phyloP scores from a whole-genome alignment of 495 filamentous ascomycete genomes.

The Aspergillus wentii region DNA sequence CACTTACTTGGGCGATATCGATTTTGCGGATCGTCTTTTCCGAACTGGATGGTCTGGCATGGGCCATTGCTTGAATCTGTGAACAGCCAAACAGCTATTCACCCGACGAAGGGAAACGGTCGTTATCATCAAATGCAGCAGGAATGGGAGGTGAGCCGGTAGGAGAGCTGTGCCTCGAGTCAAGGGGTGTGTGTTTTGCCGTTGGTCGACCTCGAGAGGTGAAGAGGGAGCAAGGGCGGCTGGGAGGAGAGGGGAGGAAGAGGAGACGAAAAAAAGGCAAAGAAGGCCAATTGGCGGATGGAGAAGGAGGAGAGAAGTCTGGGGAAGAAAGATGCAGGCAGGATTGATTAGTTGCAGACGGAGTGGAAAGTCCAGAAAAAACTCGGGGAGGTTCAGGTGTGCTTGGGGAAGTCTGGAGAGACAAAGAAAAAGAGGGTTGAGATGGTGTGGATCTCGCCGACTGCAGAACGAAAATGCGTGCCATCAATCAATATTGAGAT shows the following conservation, averaged over 20 bases:
- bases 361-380: too few relatives aligned
- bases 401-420: too few relatives aligned
- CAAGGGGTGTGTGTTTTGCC: slow-evolving; percentile 2
- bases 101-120: slow-evolving; percentile 2
- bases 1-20: slow-evolving; percentile 73
- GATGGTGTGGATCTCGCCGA: too few relatives aligned
- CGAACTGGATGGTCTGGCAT: slow-evolving; percentile 26
- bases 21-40: slow-evolving; percentile 44
- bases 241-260: slow-evolving; percentile 26
- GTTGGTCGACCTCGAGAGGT: too few relatives aligned
- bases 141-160: too few relatives aligned
- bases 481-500: too few relatives aligned
- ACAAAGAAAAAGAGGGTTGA: too few relatives aligned
- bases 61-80: slow-evolving; percentile 25
- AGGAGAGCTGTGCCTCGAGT: slow-evolving; percentile 8
- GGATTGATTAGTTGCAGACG: too few relatives aligned
- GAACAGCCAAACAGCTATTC: slow-evolving; percentile 4
- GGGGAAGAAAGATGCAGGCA: slow-evolving; percentile 9
- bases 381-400: too few relatives aligned
- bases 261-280: not conserved
- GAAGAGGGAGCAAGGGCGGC: slow-evolving; percentile 4
- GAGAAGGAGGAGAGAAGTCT: slow-evolving; percentile 9
- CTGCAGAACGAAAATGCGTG: too few relatives aligned
- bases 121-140: slow-evolving; percentile 4
- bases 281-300: slow-evolving; percentile 21